Evolutionary conservation across 306 rosid genomes (phyloP).

Genomic region (Luffa aegyptiaca): DNA sequence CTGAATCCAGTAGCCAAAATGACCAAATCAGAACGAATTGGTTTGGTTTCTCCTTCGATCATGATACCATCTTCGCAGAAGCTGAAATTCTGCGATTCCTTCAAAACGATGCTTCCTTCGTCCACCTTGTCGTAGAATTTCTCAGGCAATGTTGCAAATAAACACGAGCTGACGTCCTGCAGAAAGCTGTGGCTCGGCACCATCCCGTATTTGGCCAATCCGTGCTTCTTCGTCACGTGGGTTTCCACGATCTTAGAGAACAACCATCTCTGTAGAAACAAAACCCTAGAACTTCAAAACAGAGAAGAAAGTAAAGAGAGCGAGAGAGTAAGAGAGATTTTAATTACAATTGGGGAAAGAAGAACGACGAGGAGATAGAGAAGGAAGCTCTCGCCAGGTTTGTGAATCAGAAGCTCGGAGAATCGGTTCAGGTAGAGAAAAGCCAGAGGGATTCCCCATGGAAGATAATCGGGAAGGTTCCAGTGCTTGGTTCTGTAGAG

Average conservation of each 20-base stretch:
- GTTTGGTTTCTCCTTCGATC: slow-evolving; percentile 29
- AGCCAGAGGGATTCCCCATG: slow-evolving; percentile 59
- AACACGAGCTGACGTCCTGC: slow-evolving; percentile 32
- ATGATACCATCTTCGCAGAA: slow-evolving; percentile 41
- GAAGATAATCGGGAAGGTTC: slow-evolving; percentile 43
- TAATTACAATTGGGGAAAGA: slow-evolving; percentile 51
- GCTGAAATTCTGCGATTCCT: slow-evolving; percentile 31
- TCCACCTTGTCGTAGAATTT: slow-evolving; percentile 46
- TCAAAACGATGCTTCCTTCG: slow-evolving; percentile 54
- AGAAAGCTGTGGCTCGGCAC: slow-evolving; percentile 51
- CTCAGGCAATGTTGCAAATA: slow-evolving; percentile 28
- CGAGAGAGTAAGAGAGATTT: background rate
- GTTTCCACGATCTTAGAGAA: slow-evolving; percentile 55
- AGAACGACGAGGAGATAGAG: slow-evolving; percentile 37
- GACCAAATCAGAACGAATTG: slow-evolving; percentile 35
- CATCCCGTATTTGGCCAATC: slow-evolving; percentile 48
- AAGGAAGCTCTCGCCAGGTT: slow-evolving; percentile 45
- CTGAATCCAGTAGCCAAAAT: slow-evolving; percentile 53
- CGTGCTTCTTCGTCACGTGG: slow-evolving; percentile 27
- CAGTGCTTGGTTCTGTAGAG: slow-evolving; percentile 44
- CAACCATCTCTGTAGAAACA: slow-evolving; percentile 35
- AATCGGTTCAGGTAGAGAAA: slow-evolving; percentile 53
- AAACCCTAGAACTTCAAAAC: background rate
- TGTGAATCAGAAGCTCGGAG: slow-evolving; percentile 54
- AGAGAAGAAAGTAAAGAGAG: background rate